phyloP scores from a whole-genome alignment of 805 yeast species.

The Scheffersomyces coipomensis region DNA sequence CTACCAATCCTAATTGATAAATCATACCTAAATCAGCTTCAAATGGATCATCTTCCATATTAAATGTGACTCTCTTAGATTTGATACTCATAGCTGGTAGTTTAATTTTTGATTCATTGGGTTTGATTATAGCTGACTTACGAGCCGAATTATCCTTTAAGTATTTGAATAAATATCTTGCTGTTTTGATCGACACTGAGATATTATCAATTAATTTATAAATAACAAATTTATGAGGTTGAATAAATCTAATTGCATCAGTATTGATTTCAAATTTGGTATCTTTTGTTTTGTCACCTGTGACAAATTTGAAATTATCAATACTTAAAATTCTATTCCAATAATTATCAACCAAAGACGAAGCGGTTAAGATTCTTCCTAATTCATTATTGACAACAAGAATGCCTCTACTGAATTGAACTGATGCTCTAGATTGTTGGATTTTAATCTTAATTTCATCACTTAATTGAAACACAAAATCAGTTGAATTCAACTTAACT shows the following conservation, averaged over 20 bases:
- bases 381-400: constrained; percentile 17
- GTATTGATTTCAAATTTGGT: constrained; percentile 19
- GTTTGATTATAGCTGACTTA: constrained; percentile 18
- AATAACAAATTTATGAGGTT: constrained; percentile 38
- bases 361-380: constrained; percentile 48
- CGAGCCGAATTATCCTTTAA: constrained; percentile 12
- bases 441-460: constrained; percentile 48
- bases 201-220: constrained; percentile 38
- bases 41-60: constrained; percentile 46
- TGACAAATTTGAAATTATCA: constrained; percentile 23
- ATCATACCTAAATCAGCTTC: constrained; percentile 41
- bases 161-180: constrained; percentile 30
- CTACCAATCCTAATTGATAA: constrained; percentile 38
- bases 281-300: constrained; percentile 10
- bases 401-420: constrained; percentile 4
- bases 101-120: constrained; percentile 24
- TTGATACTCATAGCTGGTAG: constrained; percentile 28
- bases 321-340: constrained; percentile 52
- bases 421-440: constrained; percentile 26
- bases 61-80: constrained; percentile 24
- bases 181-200: constrained; percentile 29
- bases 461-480: constrained; percentile 37
- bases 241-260: constrained; percentile 28
- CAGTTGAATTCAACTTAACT: constrained; percentile 16
- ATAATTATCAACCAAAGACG: constrained; percentile 43